Evolutionary conservation across 108 stramenopile genomes (phyloP).

Genomic region (Parmales sp.): DNA sequence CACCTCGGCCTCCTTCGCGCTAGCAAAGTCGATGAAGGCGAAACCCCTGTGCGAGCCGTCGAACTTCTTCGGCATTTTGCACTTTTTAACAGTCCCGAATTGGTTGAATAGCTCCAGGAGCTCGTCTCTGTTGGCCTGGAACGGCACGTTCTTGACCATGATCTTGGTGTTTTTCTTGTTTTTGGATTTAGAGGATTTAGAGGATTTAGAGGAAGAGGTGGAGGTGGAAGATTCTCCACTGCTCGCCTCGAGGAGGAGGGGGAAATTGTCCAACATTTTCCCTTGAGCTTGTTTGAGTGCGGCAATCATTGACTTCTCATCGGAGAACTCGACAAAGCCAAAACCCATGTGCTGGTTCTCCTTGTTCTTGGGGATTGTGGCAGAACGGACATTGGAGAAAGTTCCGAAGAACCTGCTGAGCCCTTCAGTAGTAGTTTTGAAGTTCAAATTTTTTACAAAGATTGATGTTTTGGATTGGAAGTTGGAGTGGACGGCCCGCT

Average conservation of each 20-base stretch:
- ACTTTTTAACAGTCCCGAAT: constrained; percentile 81
- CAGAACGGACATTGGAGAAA: constrained; percentile 48
- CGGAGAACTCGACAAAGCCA: constrained; percentile 93
- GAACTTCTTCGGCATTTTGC: constrained; percentile 94
- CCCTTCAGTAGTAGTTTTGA: constrained; percentile 67
- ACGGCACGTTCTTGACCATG: constrained; percentile 91
- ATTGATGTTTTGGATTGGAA: constrained; percentile 43
- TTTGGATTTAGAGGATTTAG: background rate
- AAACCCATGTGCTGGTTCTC: constrained; percentile 79
- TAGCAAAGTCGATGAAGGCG: constrained; percentile 91
- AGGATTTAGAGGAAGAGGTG: background rate
- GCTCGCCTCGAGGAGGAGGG: constrained; percentile 63
- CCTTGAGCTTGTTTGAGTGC: constrained; percentile 74
- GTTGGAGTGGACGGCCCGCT: constrained; percentile 29
- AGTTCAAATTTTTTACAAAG: constrained; percentile 93
- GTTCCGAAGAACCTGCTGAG: constrained; percentile 52
- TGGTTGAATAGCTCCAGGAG: constrained; percentile 80
- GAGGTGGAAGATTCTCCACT: background rate
- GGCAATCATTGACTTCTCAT: constrained; percentile 46
- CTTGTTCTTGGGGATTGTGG: constrained; percentile 75
- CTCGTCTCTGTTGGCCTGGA: constrained; percentile 84
- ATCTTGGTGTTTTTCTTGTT: constrained; percentile 64
- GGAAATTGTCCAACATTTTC: constrained; percentile 77
- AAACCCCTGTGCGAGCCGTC: constrained; percentile 94
- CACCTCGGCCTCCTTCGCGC: constrained; percentile 76